These are phyloP conservation scores for Chimonanthus salicifolius DNA, from an alignment of 164 flowering plant species.

Conservation along the genomic window DNA sequence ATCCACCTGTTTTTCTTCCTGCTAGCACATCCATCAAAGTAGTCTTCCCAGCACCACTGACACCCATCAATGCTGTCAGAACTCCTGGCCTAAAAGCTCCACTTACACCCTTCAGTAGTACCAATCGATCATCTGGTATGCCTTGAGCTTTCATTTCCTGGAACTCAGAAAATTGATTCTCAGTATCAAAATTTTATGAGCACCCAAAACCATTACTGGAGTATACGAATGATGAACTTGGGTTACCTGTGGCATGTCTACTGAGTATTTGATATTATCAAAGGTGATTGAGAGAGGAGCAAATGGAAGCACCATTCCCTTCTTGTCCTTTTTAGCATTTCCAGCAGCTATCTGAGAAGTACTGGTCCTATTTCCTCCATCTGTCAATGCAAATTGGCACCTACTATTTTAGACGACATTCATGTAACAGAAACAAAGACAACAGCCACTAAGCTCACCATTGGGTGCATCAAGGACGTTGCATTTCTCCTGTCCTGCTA, in stretches of 20 bases:
- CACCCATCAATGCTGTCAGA: constrained; percentile 71
- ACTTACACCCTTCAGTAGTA: constrained; percentile 50
- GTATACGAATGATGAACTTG: no score
- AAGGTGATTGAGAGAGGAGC: constrained; percentile 41
- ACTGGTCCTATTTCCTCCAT: background rate
- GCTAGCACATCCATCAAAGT: constrained; percentile 66
- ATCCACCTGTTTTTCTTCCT: constrained; percentile 50
- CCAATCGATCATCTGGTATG: constrained; percentile 37
- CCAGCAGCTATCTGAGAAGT: background rate
- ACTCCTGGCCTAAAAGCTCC: constrained; percentile 74
- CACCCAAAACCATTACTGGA: no score
- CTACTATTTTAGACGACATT: background rate
- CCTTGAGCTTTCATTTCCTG: constrained; percentile 67
- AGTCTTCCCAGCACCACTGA: constrained; percentile 73
- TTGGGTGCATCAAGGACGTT: background rate
- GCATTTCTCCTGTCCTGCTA: background rate
- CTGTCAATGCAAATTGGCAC: background rate
- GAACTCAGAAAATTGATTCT: background rate
- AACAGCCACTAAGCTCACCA: background rate
- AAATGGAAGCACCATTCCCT: constrained; percentile 50
- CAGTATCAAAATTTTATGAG: background rate
- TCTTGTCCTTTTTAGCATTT: constrained; percentile 16
- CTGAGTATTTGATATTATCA: constrained; percentile 35
- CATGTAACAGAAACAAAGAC: background rate
- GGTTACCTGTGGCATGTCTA: constrained; percentile 48